These are phyloP conservation scores for Panaeolus papilionaceus DNA, from an alignment of 768 basidiomycete species.

Conservation along the genomic window DNA sequence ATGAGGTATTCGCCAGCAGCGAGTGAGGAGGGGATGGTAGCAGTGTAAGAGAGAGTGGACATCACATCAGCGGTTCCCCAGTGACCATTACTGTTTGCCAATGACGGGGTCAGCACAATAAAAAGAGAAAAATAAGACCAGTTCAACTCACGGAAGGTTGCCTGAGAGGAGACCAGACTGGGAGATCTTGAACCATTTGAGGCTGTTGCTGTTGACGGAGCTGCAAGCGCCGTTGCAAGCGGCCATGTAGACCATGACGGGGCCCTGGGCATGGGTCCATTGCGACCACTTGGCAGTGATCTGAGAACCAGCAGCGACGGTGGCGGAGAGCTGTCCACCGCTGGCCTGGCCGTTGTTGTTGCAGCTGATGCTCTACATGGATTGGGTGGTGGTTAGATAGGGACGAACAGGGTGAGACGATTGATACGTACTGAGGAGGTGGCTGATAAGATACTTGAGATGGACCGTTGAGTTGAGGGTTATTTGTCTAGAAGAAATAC, in stretches of 20 bases:
- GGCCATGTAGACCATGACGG: slow-evolving; percentile 47
- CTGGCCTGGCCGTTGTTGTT: slow-evolving; percentile 43
- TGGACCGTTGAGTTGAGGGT: background rate
- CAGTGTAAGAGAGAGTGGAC: slow-evolving; percentile 36
- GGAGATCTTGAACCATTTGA: slow-evolving; percentile 47
- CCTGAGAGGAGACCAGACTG: slow-evolving; percentile 41
- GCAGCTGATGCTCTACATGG: slow-evolving; percentile 37
- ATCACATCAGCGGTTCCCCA: slow-evolving; percentile 39
- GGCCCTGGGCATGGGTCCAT: slow-evolving; percentile 41
- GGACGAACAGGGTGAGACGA: too few relatives aligned
- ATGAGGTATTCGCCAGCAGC: slow-evolving; percentile 45
- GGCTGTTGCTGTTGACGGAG: slow-evolving; percentile 36
- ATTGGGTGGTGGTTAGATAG: background rate
- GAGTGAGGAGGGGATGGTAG: slow-evolving; percentile 39
- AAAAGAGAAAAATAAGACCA: background rate
- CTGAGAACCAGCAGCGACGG: slow-evolving; percentile 38
- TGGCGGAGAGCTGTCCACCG: slow-evolving; percentile 39
- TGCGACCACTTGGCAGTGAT: slow-evolving; percentile 44
- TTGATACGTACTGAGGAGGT: slow-evolving; percentile 25
- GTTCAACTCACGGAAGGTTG: slow-evolving; percentile 30
- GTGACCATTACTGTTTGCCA: slow-evolving; percentile 29
- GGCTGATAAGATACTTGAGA: slow-evolving; percentile 32
- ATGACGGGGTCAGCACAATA: background rate
- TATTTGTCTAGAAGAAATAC: background rate
- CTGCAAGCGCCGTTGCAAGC: slow-evolving; percentile 39